A percentile compares a stretch with the other conserved stretches of the same genome.
These are phyloP conservation scores for Talaromyces sp. DNA, from an alignment of 2,329 filamentous ascomycete species.

Conservation along the genomic window DNA sequence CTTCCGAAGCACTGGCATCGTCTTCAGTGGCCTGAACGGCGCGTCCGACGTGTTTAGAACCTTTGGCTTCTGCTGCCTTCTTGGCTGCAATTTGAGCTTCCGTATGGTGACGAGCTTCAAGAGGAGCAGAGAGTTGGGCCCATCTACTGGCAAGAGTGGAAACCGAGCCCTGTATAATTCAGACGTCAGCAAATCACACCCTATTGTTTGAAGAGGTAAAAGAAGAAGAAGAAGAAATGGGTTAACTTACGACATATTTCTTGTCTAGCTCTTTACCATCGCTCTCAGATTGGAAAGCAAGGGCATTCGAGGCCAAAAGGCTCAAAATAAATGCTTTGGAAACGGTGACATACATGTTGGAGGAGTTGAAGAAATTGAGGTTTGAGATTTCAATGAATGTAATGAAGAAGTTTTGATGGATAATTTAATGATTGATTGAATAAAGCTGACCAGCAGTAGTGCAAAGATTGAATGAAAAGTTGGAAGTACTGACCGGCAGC, in stretches of 20 bases:
- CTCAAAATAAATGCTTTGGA: not conserved
- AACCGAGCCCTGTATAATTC: not conserved
- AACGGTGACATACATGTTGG: not conserved
- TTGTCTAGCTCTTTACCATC: not conserved
- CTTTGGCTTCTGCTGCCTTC: not conserved
- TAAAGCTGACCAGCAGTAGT: not conserved
- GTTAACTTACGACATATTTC: not conserved
- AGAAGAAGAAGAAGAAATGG: not conserved
- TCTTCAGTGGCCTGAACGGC: not conserved
- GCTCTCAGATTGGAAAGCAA: not conserved
- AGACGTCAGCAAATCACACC: not conserved
- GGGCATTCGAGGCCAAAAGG: not conserved
- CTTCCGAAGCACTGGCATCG: not conserved
- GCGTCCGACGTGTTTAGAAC: not conserved
- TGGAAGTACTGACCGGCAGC: not conserved
- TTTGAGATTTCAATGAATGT: not conserved
- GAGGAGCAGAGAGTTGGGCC: not conserved
- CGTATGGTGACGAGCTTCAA: slow-evolving; percentile 6
- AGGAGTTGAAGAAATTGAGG: not conserved
- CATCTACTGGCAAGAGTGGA: slow-evolving; percentile 1
- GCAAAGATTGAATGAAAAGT: not conserved
- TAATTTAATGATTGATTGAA: not conserved
- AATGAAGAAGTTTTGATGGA: not conserved
- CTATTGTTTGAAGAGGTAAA: not conserved
- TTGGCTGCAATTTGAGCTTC: slow-evolving; percentile 1